phyloP scores from a whole-genome alignment of 352 stramenopile species.

The Globisporangium yorkense region DNA sequence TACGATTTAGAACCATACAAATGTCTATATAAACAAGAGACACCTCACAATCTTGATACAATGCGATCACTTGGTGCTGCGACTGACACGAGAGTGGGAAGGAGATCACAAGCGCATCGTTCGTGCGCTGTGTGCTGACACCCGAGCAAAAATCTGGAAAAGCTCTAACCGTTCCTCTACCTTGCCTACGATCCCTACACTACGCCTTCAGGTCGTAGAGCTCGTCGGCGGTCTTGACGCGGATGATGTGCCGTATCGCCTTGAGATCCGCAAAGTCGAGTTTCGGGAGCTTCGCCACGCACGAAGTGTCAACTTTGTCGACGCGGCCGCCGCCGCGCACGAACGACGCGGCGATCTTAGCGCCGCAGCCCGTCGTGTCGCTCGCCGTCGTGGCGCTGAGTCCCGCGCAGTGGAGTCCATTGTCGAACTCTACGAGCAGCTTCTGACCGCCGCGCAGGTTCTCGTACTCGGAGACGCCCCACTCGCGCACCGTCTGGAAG shows the following conservation, averaged over 20 bases:
- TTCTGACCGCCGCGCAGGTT: slow-evolving; percentile 14
- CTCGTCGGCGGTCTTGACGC: not conserved
- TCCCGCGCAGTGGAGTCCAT: slow-evolving; percentile 18
- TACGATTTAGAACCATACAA: too few species aligned
- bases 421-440: slow-evolving; percentile 19
- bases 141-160: too few species aligned
- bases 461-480: slow-evolving; percentile 10
- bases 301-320: slow-evolving; percentile 18
- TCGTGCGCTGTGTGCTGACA: too few species aligned
- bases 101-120: too few species aligned
- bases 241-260: slow-evolving; percentile 2
- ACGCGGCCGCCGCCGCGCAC: slow-evolving; percentile 13
- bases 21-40: too few species aligned
- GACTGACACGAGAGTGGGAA: too few species aligned
- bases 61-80: too few species aligned
- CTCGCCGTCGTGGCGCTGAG: slow-evolving; percentile 4
- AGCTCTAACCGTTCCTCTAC: too few species aligned
- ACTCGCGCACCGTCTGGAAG: slow-evolving; percentile 20
- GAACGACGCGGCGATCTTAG: slow-evolving; percentile 15
- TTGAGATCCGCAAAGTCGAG: slow-evolving; percentile 4
- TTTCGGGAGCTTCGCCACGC: slow-evolving; percentile 11
- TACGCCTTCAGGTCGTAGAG: slow-evolving; percentile 2
- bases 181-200: too few species aligned
- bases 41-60: too few species aligned
- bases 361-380: slow-evolving; percentile 11